phyloP scores from a whole-genome alignment of 805 yeast genomes.

The Candida hispaniensis region DNA sequence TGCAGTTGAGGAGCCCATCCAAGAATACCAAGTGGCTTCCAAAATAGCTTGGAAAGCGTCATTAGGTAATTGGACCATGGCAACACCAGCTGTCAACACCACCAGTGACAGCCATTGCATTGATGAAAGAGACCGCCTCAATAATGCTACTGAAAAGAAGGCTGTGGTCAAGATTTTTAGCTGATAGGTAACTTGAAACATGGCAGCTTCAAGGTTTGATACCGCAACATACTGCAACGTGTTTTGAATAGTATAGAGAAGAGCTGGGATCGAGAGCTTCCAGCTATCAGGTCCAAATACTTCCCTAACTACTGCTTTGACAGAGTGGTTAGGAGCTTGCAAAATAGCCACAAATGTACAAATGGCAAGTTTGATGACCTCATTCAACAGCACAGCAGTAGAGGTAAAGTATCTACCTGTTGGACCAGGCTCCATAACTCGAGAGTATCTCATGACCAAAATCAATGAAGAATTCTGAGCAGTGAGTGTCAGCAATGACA shows the following conservation, averaged over 20 bases:
- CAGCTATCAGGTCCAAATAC: slow-evolving; percentile 32
- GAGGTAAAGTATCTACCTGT: slow-evolving; percentile 30
- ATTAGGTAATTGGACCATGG: slow-evolving; percentile 32
- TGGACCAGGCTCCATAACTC: slow-evolving; percentile 31
- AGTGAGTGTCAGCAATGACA: slow-evolving; percentile 32
- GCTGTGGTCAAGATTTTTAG: slow-evolving; percentile 36
- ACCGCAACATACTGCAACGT: slow-evolving; percentile 35
- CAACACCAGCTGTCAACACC: slow-evolving; percentile 32
- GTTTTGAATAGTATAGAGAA: slow-evolving; percentile 33
- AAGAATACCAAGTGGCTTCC: slow-evolving; percentile 15
- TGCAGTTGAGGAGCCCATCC: too few species aligned
- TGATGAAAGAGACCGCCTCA: slow-evolving; percentile 27
- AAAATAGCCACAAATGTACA: slow-evolving; percentile 25
- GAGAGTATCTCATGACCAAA: slow-evolving; percentile 34
- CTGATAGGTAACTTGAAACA: slow-evolving; percentile 36
- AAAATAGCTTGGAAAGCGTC: slow-evolving; percentile 21
- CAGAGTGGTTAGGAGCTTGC: slow-evolving; percentile 21
- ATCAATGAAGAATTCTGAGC: slow-evolving; percentile 33
- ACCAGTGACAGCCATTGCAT: slow-evolving; percentile 32
- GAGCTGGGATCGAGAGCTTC: slow-evolving; percentile 35
- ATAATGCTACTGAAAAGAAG: slow-evolving; percentile 32
- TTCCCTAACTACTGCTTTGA: slow-evolving; percentile 20
- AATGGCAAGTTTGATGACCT: slow-evolving; percentile 29
- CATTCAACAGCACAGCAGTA: slow-evolving; percentile 34
- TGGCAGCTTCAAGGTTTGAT: slow-evolving; percentile 34